These are phyloP conservation scores for Xerocomus spinulosus DNA, from an alignment of 768 basidiomycete genomes.

Conservation along the genomic window DNA sequence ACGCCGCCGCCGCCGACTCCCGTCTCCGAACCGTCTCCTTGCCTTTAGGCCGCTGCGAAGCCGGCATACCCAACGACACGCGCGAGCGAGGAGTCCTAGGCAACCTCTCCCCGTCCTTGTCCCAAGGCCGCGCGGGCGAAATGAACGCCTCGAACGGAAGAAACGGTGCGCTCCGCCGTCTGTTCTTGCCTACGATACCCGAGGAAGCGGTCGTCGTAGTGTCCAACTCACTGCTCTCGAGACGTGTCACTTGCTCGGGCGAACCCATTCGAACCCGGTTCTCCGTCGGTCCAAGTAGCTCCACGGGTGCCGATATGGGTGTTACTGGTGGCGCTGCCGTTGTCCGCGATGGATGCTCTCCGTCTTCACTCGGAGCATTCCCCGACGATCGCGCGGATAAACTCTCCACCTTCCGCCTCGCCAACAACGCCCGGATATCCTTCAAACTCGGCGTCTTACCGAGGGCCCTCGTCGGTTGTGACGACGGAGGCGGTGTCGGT, in stretches of 20 bases:
- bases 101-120: not conserved
- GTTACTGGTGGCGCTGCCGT: too few relatives aligned
- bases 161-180: not conserved
- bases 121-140: conserved; percentile 9
- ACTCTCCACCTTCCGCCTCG: conserved; percentile 5
- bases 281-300: not conserved
- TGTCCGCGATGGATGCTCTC: not conserved
- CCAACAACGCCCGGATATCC: conserved; percentile 12
- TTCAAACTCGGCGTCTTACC: conserved; percentile 15
- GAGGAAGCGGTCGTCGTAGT: conserved; percentile 3
- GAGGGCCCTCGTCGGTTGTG: not conserved
- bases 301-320: too few relatives aligned
- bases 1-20: conserved; percentile 11
- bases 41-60: not conserved
- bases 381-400: not conserved
- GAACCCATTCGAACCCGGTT: not conserved
- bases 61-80: not conserved
- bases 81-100: not conserved
- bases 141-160: conserved; percentile 22
- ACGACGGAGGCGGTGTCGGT: not conserved
- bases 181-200: too few relatives aligned
- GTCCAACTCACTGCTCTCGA: not conserved
- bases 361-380: too few relatives aligned
- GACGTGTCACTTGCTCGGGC: too few relatives aligned
- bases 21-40: conserved; percentile 1